phyloP scores from a whole-genome alignment of 2,329 filamentous ascomycete genomes.

The Fusarium papillatum region DNA sequence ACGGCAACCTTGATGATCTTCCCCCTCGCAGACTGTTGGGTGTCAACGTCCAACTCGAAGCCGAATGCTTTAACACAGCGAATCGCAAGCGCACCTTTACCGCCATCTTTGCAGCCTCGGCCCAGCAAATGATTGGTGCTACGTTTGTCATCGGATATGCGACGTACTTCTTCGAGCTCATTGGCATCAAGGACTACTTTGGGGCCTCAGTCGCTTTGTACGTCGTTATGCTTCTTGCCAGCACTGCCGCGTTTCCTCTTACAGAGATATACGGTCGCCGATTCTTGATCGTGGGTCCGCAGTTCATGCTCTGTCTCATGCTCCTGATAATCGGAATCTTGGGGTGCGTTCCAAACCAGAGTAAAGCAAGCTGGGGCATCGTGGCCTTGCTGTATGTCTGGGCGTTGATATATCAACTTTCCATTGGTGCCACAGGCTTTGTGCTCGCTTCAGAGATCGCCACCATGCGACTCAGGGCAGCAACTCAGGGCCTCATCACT shows the following conservation, averaged over 20 bases:
- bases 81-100: conserved; percentile 51
- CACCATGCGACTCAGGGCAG: conserved; percentile 47
- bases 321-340: conserved; percentile 49
- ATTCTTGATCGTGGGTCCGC: conserved; percentile 42
- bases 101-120: conserved; percentile 48
- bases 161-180: conserved; percentile 48
- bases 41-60: conserved; percentile 9
- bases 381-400: conserved; percentile 48
- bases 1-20: conserved; percentile 2
- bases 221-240: conserved; percentile 51
- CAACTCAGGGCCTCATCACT: conserved; percentile 47
- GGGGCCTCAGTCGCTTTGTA: conserved; percentile 49
- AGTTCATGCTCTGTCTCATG: conserved; percentile 44
- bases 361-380: conserved; percentile 43
- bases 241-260: conserved; percentile 48
- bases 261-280: conserved; percentile 50
- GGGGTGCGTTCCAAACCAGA: conserved; percentile 43
- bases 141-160: conserved; percentile 53
- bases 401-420: conserved; percentile 53
- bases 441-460: conserved; percentile 52
- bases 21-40: conserved; percentile 6
- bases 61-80: conserved; percentile 46
- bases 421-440: conserved; percentile 52
- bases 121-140: conserved; percentile 53
- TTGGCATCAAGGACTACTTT: conserved; percentile 50